Conservation (phyloP, 345 rosid genomes). For the Heritiera fomes region DNA sequence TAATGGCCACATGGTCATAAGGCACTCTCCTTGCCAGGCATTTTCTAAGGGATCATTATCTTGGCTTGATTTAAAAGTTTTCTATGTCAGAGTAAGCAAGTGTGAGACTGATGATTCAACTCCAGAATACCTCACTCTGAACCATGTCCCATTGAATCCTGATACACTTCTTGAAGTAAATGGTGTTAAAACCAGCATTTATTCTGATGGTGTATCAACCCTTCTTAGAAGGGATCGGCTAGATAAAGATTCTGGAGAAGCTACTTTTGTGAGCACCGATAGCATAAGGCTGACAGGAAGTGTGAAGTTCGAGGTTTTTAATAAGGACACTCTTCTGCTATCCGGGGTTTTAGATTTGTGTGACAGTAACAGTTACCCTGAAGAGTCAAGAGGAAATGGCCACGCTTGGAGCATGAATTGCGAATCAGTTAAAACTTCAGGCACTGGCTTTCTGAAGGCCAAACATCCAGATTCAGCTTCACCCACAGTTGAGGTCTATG, state of each 20-base stretch:
- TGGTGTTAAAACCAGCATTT: slow-evolving; percentile 58
- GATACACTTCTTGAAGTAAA: slow-evolving; percentile 76
- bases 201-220: slow-evolving; percentile 58
- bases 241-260: slow-evolving; percentile 76
- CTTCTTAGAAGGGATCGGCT: slow-evolving; percentile 77
- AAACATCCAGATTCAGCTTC: slow-evolving; percentile 52
- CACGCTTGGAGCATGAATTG: slow-evolving; percentile 76
- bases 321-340: slow-evolving; percentile 56
- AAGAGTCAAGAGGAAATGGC: slow-evolving; percentile 41
- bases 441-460: slow-evolving; percentile 59
- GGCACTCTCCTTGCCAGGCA: slow-evolving; percentile 39
- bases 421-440: slow-evolving; percentile 44
- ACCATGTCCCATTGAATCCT: slow-evolving; percentile 69
- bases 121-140: slow-evolving; percentile 62
- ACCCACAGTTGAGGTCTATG: slow-evolving; percentile 78
- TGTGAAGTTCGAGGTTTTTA: slow-evolving; percentile 72
- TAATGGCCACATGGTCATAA: slow-evolving; percentile 36
- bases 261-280: slow-evolving; percentile 80
- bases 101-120: slow-evolving; percentile 62
- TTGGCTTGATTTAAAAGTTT: slow-evolving; percentile 85
- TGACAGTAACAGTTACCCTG: slow-evolving; percentile 41
- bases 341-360: slow-evolving; percentile 67
- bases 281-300: slow-evolving; percentile 69
- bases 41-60: slow-evolving; percentile 39
- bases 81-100: slow-evolving; percentile 73